phyloP scores from a whole-genome alignment of 148 eudicot genomes.

The Talinum fruticosum region DNA sequence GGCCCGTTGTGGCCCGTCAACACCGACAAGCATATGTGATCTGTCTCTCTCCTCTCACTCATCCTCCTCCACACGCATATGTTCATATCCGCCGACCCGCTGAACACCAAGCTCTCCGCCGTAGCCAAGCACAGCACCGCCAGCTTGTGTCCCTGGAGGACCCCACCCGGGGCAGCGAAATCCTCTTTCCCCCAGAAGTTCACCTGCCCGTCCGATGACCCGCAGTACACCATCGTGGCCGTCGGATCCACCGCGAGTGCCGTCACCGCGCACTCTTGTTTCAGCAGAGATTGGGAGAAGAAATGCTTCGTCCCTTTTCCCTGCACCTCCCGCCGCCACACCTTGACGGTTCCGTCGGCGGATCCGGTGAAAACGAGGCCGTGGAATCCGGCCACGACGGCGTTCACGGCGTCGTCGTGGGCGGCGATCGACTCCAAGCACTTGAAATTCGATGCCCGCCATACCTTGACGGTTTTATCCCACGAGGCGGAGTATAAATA shows the following conservation, averaged over 20 bases:
- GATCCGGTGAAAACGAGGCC: constrained; percentile 73
- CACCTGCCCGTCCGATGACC: constrained; percentile 69
- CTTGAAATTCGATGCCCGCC: constrained; percentile 60
- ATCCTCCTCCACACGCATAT: constrained; percentile 67
- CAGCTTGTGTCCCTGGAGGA: constrained; percentile 50
- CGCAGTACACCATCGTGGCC: constrained; percentile 43
- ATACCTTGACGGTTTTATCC: constrained; percentile 67
- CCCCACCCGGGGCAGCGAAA: constrained; percentile 33
- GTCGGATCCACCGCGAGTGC: constrained; percentile 49
- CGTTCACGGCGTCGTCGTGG: constrained; percentile 76
- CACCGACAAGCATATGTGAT: constrained; percentile 46
- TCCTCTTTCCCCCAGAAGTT: constrained; percentile 53
- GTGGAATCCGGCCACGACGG: constrained; percentile 61
- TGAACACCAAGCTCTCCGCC: constrained; percentile 48
- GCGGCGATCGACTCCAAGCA: constrained; percentile 65
- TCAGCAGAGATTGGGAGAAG: constrained; percentile 53
- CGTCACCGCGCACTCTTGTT: constrained; percentile 75
- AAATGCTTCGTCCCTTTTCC: constrained; percentile 76
- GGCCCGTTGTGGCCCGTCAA: constrained; percentile 66
- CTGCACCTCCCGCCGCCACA: constrained; percentile 69
- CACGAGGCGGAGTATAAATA: constrained; percentile 65
- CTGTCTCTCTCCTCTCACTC: background rate
- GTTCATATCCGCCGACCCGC: constrained; percentile 75
- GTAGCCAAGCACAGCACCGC: constrained; percentile 64
- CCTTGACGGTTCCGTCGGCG: constrained; percentile 65